Evolutionary conservation across 192 early-diverging fungal genomes (phyloP).

Genomic region (Allomyces macrogynus): DNA sequence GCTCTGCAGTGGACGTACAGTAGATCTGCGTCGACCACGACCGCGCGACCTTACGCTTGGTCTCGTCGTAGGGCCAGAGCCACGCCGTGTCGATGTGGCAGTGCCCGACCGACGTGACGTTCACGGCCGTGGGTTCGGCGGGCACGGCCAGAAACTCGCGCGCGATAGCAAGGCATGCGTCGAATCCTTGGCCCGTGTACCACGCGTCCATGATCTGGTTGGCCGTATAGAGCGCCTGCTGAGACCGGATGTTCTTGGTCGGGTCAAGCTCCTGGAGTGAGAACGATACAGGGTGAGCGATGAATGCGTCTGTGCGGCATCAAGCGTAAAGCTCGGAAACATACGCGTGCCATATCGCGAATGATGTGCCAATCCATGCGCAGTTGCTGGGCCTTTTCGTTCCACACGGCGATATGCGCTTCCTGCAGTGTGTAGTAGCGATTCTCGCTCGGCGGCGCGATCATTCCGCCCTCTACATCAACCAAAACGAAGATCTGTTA

Average conservation of each 20-base stretch:
- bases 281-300: no score
- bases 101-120: conserved; percentile 72
- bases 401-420: conserved; percentile 50
- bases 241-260: conserved; percentile 36
- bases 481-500: no score
- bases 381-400: conserved; percentile 46
- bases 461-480: conserved; percentile 18
- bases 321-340: no score
- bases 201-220: conserved; percentile 64
- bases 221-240: conserved; percentile 61
- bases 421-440: conserved; percentile 33
- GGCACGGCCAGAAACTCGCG: conserved; percentile 36
- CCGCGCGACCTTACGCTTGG: conserved; percentile 76
- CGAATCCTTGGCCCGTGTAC: conserved; percentile 25
- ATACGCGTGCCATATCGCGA: conserved; percentile 24
- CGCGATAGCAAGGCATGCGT: conserved; percentile 23
- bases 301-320: no score
- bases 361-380: conserved; percentile 62
- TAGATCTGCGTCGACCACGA: conserved; percentile 63
- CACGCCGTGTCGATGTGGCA: conserved; percentile 87
- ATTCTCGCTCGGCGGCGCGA: conserved; percentile 46
- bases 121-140: conserved; percentile 27
- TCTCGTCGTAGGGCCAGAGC: conserved; percentile 96
- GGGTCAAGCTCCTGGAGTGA: no score
- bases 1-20: no score